Conservation (phyloP, 495 filamentous ascomycete genomes). For the Astrocystis sublimbata region DNA sequence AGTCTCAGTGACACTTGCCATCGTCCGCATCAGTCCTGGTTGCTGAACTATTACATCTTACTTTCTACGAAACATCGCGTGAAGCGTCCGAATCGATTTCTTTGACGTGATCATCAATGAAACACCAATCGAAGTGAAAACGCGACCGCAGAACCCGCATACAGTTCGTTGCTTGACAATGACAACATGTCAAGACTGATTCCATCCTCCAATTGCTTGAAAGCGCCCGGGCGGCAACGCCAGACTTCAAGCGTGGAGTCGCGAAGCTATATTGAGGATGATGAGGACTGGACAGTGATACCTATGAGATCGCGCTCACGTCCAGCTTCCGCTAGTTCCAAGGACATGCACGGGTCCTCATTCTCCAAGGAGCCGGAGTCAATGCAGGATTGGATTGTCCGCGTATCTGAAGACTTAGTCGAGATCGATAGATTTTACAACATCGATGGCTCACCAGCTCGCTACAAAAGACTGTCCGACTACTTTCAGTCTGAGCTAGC, state of each 20-base stretch:
- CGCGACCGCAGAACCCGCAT: too few relatives aligned
- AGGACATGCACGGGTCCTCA: background rate
- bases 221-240: too few relatives aligned
- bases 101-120: too few relatives aligned
- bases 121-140: too few relatives aligned
- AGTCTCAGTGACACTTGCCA: too few relatives aligned
- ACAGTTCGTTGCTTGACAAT: background rate
- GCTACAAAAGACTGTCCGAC: slow-evolving; percentile 25
- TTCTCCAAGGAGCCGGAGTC: slow-evolving; percentile 20
- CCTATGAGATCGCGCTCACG: background rate
- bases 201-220: background rate
- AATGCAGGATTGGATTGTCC: slow-evolving; percentile 35
- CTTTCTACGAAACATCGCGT: too few relatives aligned
- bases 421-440: slow-evolving; percentile 39
- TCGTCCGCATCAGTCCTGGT: too few relatives aligned
- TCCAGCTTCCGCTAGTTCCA: background rate
- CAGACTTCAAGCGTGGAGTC: background rate
- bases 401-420: slow-evolving; percentile 34
- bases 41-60: too few relatives aligned
- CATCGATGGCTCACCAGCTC: slow-evolving; percentile 34
- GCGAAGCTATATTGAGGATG: background rate
- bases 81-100: too few relatives aligned
- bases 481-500: slow-evolving; percentile 35
- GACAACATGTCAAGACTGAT: background rate
- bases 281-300: slow-evolving; percentile 15